These are phyloP conservation scores for Sporothrix globosa DNA, from an alignment of 2,329 filamentous ascomycete genomes.

Conservation along the genomic window DNA sequence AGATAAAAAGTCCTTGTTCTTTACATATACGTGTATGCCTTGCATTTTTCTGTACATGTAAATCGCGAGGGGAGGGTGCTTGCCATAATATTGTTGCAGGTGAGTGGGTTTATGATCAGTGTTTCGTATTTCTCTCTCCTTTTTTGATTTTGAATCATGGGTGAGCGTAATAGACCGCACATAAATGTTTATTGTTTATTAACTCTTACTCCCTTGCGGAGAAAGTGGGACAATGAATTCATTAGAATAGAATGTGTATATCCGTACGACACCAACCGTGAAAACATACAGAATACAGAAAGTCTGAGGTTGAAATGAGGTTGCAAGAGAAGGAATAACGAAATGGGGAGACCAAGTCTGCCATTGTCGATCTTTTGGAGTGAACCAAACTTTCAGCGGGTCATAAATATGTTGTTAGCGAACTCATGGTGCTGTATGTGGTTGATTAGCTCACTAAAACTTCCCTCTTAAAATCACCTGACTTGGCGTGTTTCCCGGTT, in stretches of 20 bases:
- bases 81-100: not conserved
- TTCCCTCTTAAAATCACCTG: constrained; percentile 35
- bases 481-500: constrained; percentile 36
- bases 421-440: not conserved
- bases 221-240: not conserved
- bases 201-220: not conserved
- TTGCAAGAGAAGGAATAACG: not conserved
- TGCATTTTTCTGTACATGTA: constrained; percentile 15
- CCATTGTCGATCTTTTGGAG: not conserved
- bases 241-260: not conserved
- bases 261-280: not conserved
- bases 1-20: not conserved
- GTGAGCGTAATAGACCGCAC: not conserved
- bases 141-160: not conserved
- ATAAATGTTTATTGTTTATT: not conserved
- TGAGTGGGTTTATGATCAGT: not conserved
- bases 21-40: not conserved
- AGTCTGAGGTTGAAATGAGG: not conserved
- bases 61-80: no score
- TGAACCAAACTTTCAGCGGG: not conserved
- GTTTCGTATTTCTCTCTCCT: not conserved
- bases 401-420: not conserved
- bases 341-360: not conserved
- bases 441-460: no score
- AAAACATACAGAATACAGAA: not conserved